Base-by-base conservation (phyloP, 306 rosid genomes). In the Datisca glomerata region DNA sequence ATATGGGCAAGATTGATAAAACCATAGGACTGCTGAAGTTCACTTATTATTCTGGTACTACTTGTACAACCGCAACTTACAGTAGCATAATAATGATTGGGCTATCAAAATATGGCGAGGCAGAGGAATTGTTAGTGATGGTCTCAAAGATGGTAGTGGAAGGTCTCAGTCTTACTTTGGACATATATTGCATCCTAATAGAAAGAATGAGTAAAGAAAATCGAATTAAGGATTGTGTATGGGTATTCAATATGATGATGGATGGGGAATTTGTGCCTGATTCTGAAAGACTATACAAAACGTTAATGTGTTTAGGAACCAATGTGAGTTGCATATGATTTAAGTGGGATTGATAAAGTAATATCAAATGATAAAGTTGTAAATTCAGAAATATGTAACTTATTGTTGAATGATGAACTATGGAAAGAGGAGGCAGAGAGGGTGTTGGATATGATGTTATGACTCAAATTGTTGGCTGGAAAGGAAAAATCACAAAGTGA, bases 401-500 rank as follows among this genome's bases (percentile, higher is more conserved):
- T 89, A 39, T 65, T 76, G 57, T 69, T 83, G 47, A 53, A 67
- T 47, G n/a, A n/a, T n/a, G 91, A 89, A 41, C 63, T 83, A 25
- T 74, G 79, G 94, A 83, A 69, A 70, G 97, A 5, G 0, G 72
- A 74, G 53, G 94, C 97, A 0, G 25, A 22, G 4, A 45, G 24
- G 15, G 63, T 87, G 19, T 65, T 87, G 65, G 94, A 87, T 49
- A 49, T 57, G 44, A 87, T 83, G 61, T 69, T 24, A 35, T 29
- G 43, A 83, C 93, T 70, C 97, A 75, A 70, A 45, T 63, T 83
- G 68, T 66, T 89, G 72, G 59, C 72, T 21, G 89, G 97, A 71
- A 36, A 11, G 33, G 68, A 41, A 74, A 68, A 70, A 48, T 48
- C 21, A 47, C 56, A 15, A 20, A n/a, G 51, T 29, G 29, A 25